phyloP scores from a whole-genome alignment of 2,329 filamentous ascomycete genomes.

The Ilyonectria robusta region DNA sequence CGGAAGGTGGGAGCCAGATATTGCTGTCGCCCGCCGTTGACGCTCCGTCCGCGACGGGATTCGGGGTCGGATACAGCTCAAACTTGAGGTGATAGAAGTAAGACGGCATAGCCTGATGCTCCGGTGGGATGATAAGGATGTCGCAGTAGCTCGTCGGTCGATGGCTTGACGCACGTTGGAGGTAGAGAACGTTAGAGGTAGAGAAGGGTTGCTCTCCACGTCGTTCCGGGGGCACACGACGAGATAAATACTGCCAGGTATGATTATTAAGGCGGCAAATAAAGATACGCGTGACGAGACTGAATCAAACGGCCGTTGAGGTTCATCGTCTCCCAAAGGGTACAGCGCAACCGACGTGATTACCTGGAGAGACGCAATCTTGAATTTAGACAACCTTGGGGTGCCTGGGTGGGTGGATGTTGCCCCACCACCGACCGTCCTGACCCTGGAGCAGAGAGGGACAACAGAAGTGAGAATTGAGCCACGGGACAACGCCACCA shows the following conservation, averaged over 20 bases:
- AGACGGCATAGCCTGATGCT: conserved; percentile 65
- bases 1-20: conserved; percentile 66
- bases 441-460: conserved; percentile 5
- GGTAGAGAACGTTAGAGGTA: not conserved
- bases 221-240: not conserved
- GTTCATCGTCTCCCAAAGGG: conserved; percentile 36
- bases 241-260: not conserved
- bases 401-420: not conserved
- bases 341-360: not conserved
- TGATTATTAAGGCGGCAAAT: conserved; percentile 42
- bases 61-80: conserved; percentile 70
- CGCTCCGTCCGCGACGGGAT: conserved; percentile 47
- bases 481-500: conserved; percentile 30
- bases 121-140: conserved; percentile 2
- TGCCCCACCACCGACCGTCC: conserved; percentile 12
- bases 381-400: not conserved
- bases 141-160: not conserved
- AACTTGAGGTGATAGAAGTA: conserved; percentile 78
- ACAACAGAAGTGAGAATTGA: conserved; percentile 3
- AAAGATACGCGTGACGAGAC: conserved; percentile 25
- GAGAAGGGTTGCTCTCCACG: not conserved
- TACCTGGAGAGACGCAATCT: not conserved
- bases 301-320: conserved; percentile 10
- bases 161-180: not conserved
- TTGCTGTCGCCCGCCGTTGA: conserved; percentile 29